Evolutionary conservation across 495 filamentous ascomycete species (phyloP).

Genomic region (Penicillium riverlandense): DNA sequence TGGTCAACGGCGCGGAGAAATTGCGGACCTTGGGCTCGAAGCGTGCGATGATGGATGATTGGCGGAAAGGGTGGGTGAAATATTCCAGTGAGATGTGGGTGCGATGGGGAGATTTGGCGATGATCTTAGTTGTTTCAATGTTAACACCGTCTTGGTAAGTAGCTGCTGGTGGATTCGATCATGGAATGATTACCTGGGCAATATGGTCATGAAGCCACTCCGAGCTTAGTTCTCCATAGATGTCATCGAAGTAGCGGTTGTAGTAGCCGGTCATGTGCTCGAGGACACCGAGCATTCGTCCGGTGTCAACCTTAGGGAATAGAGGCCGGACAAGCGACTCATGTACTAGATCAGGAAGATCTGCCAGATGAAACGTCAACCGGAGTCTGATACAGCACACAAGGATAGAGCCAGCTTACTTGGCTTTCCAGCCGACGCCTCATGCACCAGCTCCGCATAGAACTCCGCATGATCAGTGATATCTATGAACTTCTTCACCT

Average conservation of each 20-base stretch:
- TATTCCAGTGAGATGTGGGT: conserved; percentile 11
- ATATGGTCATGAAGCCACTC: conserved; percentile 9
- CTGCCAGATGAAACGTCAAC: neutral
- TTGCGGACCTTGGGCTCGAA: conserved; percentile 10
- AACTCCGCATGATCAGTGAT: conserved; percentile 8
- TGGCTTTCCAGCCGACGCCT: neutral
- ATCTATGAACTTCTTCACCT: conserved; percentile 7
- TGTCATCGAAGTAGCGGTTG: conserved; percentile 6
- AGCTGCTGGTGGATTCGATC: too few relatives aligned
- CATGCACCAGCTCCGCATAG: conserved; percentile 3
- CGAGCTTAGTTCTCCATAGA: conserved; percentile 4
- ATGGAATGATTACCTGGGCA: conserved; percentile 2
- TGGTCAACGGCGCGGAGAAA: conserved; percentile 5
- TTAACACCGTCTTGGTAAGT: neutral
- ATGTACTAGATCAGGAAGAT: conserved; percentile 5
- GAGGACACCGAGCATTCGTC: conserved; percentile 2
- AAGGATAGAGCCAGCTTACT: neutral
- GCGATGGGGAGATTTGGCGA: conserved; percentile 2
- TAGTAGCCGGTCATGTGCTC: conserved; percentile 8
- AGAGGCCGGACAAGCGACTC: conserved; percentile 5
- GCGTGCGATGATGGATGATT: conserved; percentile 8
- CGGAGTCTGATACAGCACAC: too few relatives aligned
- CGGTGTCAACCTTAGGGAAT: conserved; percentile 1
- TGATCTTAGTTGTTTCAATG: neutral
- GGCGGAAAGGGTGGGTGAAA: conserved; percentile 7